Evolutionary conservation across 176 grass and related monocot species (phyloP), one percentile per base, ranked within the genome.

Genomic region (Triticum turgidum): DNA sequence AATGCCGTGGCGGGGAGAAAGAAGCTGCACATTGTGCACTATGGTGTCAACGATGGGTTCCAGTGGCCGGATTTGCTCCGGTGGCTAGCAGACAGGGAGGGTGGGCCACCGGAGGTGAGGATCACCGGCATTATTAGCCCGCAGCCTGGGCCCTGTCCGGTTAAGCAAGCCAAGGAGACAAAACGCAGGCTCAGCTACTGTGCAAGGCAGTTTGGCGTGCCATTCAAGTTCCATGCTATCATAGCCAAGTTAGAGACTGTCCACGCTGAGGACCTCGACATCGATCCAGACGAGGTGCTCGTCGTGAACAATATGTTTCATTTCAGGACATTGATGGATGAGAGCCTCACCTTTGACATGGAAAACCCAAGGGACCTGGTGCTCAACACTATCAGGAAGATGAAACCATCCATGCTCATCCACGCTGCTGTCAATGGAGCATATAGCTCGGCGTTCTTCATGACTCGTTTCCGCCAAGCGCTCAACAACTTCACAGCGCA

Each of bases 21-120:
- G 21, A 93, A 65, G 33, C 7, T 90, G 29, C 91, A 93, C 42
- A 88, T 93, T 25, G 89, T 93, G 21, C 65, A 93, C 27, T 90
- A 87, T 0, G 91, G 88, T 41, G 42, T 83, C 47, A 9, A 52
- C 56, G 78, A 82, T 2, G 85, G 91, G 39, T 88, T 93, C 71
- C 91, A 93, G 32, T 93, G 91, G 88, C 85, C 85, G 1, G 84
- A 89, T 17, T 68, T 93, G 71, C 32, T 90, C 37, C 76, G 78
- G 25, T 67, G 59, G 5, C 68, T 87, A 18, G 76, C 83, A 0
- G 11, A 32, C 17, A 77, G 83, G 59, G 27, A 69, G 5, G 84
- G 84, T 1, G 87, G 91, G 21, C 76, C 87, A 9, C 91, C 87
- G 4, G 83, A 66, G 38, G 79, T 92, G 86, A 85, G 82, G 69